Evolutionary conservation across 208 protist species (phyloP), one percentile per base, ranked within the genome.

Genomic region (Crithidia thermophila): DNA sequence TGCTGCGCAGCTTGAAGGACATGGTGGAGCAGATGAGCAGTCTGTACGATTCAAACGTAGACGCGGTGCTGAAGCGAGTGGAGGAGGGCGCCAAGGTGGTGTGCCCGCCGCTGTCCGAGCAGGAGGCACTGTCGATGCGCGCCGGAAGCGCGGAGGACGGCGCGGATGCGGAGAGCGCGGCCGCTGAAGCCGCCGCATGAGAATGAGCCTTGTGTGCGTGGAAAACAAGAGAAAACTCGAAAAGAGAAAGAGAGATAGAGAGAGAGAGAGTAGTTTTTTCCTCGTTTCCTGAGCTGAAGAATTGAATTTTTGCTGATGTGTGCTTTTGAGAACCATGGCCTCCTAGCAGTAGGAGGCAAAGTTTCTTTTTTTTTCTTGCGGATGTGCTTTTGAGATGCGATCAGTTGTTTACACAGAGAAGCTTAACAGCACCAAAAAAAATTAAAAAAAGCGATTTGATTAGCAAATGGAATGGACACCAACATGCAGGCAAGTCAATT

Each of bases 1-100:
- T 85, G n/a, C 46, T 94, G 46, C 84, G 81, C 33, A 52, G 55
- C 21, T 30, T 90, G 30, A 71, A 72, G 55, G 72, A 85, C 39
- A 81, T 84, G 47, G 85, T 95, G 34, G 85, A 87, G 51, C 75
- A 94, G 55, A 57, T 77, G 16, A 73, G 75, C 51, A 60, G 72
- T 25, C 65, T 88, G 50, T 93, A 93, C 74, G 82, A 92, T 27
- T 67, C 58, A 34, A 88, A 90, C 64, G 27, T 62, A 3, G 87
- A 87, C 13, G 77, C 69, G 14, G 61, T 94, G 14, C 62, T 85
- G 51, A 85, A 89, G 59, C 82, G 85, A 18, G 84, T 90, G 49
- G 81, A 88, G 67, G 85, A 92, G 27, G 81, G 84, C 2, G 84
- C 70, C 10, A 87, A 87, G 68, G 31, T 75, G 49, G 63, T 79